Evolutionary conservation across 345 rosid species (phyloP).

Genomic region (Combretum micranthum): DNA sequence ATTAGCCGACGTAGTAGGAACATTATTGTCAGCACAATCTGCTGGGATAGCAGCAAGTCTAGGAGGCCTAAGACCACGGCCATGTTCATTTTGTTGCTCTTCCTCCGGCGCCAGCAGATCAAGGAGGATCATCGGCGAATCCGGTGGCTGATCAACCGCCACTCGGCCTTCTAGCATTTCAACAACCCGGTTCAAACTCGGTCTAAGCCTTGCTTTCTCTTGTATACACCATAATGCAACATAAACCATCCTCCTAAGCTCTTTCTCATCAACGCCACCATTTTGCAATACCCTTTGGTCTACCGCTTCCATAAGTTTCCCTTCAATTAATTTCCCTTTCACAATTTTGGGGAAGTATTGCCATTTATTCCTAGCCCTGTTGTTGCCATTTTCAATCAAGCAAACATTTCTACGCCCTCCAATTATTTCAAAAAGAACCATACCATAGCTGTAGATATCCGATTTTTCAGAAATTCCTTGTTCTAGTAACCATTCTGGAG

Average conservation of each 20-base stretch:
- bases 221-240: conserved; percentile 92
- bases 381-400: conserved; percentile 28
- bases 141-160: conserved; percentile 60
- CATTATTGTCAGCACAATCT: conserved; percentile 8
- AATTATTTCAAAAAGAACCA: conserved; percentile 65
- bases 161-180: conserved; percentile 83
- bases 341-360: conserved; percentile 69
- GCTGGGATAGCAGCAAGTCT: conserved; percentile 16
- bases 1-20: conserved; percentile 17
- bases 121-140: conserved; percentile 52
- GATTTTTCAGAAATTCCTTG: conserved; percentile 59
- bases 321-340: conserved; percentile 49
- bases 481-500: conserved; percentile 69
- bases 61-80: conserved; percentile 4
- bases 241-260: conserved; percentile 42
- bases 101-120: conserved; percentile 53
- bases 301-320: conserved; percentile 61
- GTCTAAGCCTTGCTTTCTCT: conserved; percentile 55
- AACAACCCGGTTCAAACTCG: conserved; percentile 55
- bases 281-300: conserved; percentile 41
- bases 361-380: conserved; percentile 32
- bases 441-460: conserved; percentile 67
- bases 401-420: conserved; percentile 56
- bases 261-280: conserved; percentile 49
- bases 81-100: conserved; percentile 7